Conservation (phyloP, 1,284 basidiomycete genomes). For the Xerocomus minutiporus region DNA sequence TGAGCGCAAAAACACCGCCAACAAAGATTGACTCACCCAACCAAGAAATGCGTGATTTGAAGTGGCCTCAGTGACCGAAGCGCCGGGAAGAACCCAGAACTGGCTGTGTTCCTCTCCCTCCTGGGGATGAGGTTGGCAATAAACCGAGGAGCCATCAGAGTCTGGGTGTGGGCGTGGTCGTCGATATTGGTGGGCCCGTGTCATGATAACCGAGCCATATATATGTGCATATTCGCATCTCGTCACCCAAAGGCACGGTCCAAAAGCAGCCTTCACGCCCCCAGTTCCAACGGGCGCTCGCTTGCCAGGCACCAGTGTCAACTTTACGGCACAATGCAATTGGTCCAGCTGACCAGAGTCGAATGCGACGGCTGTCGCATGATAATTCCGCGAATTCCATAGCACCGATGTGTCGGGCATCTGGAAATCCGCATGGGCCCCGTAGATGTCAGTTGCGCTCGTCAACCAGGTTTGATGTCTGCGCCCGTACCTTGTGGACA, state of each 20-base stretch:
- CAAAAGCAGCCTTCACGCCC: conserved; percentile 10
- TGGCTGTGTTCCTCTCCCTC: conserved; percentile 35
- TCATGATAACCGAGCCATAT: conserved; percentile 5
- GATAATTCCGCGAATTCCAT: conserved; percentile 1
- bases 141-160: conserved; percentile 25
- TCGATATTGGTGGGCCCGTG: not conserved
- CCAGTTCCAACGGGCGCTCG: not conserved
- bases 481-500: not conserved
- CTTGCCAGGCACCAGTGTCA: conserved; percentile 15
- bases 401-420: not conserved
- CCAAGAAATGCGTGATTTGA: conserved; percentile 56
- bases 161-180: not conserved
- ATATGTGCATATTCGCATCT: conserved; percentile 3
- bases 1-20: not conserved
- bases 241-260: conserved; percentile 10
- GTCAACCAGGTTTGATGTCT: not conserved
- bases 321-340: conserved; percentile 14
- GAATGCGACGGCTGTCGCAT: not conserved
- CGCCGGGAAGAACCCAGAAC: conserved; percentile 37
- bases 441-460: not conserved
- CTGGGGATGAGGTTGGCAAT: conserved; percentile 44
- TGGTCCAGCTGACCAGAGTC: conserved; percentile 10
- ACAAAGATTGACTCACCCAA: conserved; percentile 44
- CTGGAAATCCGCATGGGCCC: not conserved
- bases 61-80: conserved; percentile 39